These are phyloP conservation scores for Serpula lacrymans DNA, from an alignment of 768 basidiomycete species.

Conservation along the genomic window DNA sequence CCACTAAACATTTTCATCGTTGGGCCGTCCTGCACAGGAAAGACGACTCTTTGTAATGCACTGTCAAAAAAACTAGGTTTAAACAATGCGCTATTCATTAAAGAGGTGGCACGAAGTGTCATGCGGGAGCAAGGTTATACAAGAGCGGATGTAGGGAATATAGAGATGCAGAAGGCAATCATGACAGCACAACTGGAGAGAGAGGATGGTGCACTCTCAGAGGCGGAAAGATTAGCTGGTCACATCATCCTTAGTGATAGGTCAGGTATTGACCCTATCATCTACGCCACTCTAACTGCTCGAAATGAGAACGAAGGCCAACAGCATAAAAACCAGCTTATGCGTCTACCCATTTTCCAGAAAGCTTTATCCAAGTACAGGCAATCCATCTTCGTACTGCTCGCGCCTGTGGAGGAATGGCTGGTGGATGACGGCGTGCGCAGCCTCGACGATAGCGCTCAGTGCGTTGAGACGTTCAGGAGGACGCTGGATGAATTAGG, in stretches of 20 bases:
- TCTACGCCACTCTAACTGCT: constrained; percentile 54
- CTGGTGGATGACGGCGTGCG: constrained; percentile 62
- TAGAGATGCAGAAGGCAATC: constrained; percentile 64
- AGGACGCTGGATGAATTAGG: constrained; percentile 36
- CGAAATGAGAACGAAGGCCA: constrained; percentile 33
- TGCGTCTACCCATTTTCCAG: constrained; percentile 38
- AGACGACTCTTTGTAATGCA: constrained; percentile 61
- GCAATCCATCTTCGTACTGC: constrained; percentile 47
- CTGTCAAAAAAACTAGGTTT: constrained; percentile 42
- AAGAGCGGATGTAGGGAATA: constrained; percentile 42
- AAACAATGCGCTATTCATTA: constrained; percentile 39
- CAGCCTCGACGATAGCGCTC: constrained; percentile 45
- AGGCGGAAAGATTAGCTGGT: constrained; percentile 12
- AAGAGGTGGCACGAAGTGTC: constrained; percentile 58
- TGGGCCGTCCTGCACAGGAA: constrained; percentile 65
- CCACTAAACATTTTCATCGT: too few relatives aligned
- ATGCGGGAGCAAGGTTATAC: constrained; percentile 54
- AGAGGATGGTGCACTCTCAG: constrained; percentile 31
- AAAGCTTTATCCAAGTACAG: constrained; percentile 40
- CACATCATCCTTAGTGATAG: constrained; percentile 53
- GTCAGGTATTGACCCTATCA: constrained; percentile 61
- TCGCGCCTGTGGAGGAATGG: constrained; percentile 58
- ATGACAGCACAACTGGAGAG: constrained; percentile 50
- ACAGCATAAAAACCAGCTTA: constrained; percentile 31
- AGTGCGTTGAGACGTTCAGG: constrained; percentile 38